Evolutionary conservation across 352 stramenopile genomes (phyloP).

Genomic region (Phytophthora cryptogea): DNA sequence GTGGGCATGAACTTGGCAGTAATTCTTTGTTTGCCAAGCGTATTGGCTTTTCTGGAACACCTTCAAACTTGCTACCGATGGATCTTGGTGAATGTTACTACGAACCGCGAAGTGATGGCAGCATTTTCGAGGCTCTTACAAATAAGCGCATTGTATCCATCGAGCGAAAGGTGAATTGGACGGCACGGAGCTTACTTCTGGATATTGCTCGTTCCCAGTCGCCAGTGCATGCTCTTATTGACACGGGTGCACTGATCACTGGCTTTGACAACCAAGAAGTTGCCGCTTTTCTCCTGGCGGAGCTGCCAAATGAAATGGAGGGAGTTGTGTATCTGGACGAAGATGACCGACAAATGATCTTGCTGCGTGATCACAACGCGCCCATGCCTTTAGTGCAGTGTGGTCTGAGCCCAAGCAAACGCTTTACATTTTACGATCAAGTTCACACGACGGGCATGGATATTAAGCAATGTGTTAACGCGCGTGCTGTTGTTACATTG

Average conservation of each 20-base stretch:
- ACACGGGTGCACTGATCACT: constrained; percentile 92
- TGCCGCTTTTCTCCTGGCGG: constrained; percentile 74
- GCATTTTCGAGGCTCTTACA: constrained; percentile 98
- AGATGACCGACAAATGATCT: constrained; percentile 90
- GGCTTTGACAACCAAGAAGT: constrained; percentile 91
- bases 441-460: constrained; percentile 95
- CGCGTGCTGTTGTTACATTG: constrained; percentile 88
- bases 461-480: constrained; percentile 92
- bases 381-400: constrained; percentile 93
- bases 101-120: constrained; percentile 97
- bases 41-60: constrained; percentile 99
- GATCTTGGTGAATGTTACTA: constrained; percentile 99
- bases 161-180: constrained; percentile 86
- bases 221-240: constrained; percentile 89
- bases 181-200: constrained; percentile 66
- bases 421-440: constrained; percentile 94
- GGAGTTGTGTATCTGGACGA: constrained; percentile 92
- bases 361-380: constrained; percentile 95
- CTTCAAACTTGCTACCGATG: constrained; percentile 98
- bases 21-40: constrained; percentile 97
- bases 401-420: constrained; percentile 78
- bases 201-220: constrained; percentile 79
- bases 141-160: constrained; percentile 91
- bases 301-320: constrained; percentile 81
- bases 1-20: constrained; percentile 98